Evolutionary conservation across 768 basidiomycete species (phyloP).

Genomic region (Suillus variegatus): DNA sequence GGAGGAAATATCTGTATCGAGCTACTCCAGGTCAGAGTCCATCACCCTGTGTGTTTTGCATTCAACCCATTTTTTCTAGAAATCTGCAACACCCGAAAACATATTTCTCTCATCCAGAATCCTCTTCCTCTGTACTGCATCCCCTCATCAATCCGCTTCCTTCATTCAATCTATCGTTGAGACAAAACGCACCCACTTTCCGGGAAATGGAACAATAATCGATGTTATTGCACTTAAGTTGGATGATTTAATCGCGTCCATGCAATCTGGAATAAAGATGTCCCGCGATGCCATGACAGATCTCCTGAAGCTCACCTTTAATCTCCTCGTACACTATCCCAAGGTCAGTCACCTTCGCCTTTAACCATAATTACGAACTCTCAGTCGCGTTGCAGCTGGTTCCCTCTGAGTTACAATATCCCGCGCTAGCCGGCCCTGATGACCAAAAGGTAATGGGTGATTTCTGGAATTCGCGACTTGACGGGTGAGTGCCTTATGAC

Average conservation of each 20-base stretch:
- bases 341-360: slow-evolving; percentile 45
- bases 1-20: slow-evolving; percentile 60
- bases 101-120: slow-evolving; percentile 78
- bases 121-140: slow-evolving; percentile 71
- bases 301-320: slow-evolving; percentile 82
- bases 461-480: slow-evolving; percentile 72
- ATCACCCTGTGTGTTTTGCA: slow-evolving; percentile 16
- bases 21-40: slow-evolving; percentile 54
- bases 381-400: slow-evolving; percentile 29
- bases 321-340: slow-evolving; percentile 79
- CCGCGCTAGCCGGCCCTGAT: slow-evolving; percentile 14
- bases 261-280: slow-evolving; percentile 54
- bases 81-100: slow-evolving; percentile 58
- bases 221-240: slow-evolving; percentile 65
- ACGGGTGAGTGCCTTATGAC: slow-evolving; percentile 50
- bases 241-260: slow-evolving; percentile 50
- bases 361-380: neutral
- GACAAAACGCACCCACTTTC: slow-evolving; percentile 51
- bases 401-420: slow-evolving; percentile 44
- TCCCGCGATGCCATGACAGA: slow-evolving; percentile 78
- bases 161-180: slow-evolving; percentile 66
- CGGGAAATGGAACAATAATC: slow-evolving; percentile 45
- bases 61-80: slow-evolving; percentile 41
- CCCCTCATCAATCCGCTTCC: slow-evolving; percentile 43
- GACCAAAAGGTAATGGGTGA: slow-evolving; percentile 65